phyloP scores from a whole-genome alignment of 129 eudicot species.

The Saposhnikovia divaricata region DNA sequence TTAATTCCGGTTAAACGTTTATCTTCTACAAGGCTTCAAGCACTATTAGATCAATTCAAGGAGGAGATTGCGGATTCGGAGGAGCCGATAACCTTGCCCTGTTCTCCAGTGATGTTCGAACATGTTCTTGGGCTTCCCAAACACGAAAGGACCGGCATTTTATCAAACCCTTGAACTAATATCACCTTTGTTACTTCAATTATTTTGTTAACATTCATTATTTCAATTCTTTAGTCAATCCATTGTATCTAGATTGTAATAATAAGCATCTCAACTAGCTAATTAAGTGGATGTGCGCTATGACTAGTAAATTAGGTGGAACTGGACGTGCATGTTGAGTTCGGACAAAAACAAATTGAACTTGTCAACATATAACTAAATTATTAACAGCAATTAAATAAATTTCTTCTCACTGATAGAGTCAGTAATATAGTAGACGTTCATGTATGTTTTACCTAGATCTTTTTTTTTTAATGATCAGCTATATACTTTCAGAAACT shows the following conservation, averaged over 20 bases:
- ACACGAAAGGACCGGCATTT: background rate
- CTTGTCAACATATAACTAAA: background rate
- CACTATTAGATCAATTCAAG: slow-evolving; percentile 4
- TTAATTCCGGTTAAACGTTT: slow-evolving; percentile 6
- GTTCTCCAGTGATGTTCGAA: slow-evolving; percentile 8
- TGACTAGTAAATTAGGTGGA: background rate
- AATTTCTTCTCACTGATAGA: background rate
- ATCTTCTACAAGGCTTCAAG: slow-evolving; percentile 9
- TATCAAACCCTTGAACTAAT: background rate
- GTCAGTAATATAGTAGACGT: background rate
- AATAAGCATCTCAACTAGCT: background rate
- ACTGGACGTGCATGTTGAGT: background rate
- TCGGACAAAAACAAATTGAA: no score
- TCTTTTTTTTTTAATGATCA: background rate
- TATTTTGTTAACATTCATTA: background rate
- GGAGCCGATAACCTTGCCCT: slow-evolving; percentile 8
- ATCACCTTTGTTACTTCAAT: background rate
- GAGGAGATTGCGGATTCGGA: slow-evolving; percentile 1
- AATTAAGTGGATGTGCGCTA: background rate
- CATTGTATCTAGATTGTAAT: background rate
- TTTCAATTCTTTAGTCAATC: background rate
- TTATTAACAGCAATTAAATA: background rate
- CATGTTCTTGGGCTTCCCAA: background rate
- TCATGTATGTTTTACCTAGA: background rate
- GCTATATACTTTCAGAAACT: background rate